Percentiles rank a stretch among this genome's conserved stretches.
Evolutionary conservation across 805 yeast species (phyloP).

Genomic region (Myxozyma kluyveri): DNA sequence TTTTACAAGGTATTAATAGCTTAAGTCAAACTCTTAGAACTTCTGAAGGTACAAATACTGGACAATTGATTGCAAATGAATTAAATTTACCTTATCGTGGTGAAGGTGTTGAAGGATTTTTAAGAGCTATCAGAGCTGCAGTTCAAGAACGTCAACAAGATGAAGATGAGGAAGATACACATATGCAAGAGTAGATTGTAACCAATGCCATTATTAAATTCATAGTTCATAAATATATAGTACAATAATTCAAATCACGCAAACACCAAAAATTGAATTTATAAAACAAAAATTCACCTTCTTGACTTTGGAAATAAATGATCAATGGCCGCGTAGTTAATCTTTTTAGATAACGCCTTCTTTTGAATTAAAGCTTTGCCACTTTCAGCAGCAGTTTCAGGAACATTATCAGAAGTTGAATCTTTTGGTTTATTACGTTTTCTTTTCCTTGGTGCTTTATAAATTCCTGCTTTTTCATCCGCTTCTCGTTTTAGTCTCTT

Average conservation of each 20-base stretch:
- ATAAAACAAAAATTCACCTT: not conserved
- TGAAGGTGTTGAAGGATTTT: constrained; percentile 54
- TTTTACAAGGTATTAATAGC: constrained; percentile 44
- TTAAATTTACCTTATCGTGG: constrained; percentile 52
- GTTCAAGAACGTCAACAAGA: constrained; percentile 4
- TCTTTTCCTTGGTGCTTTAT: constrained; percentile 48
- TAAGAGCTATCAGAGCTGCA: constrained; percentile 43
- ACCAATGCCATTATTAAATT: not conserved
- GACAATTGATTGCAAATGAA: constrained; percentile 49
- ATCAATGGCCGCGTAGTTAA: constrained; percentile 80
- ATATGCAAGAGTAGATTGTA: not conserved
- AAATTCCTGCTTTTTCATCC: constrained; percentile 76
- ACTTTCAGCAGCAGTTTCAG: constrained; percentile 67
- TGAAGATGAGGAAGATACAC: not conserved
- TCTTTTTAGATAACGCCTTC: constrained; percentile 79
- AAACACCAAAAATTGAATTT: not conserved
- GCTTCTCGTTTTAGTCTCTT: constrained; percentile 82
- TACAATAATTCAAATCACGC: not conserved
- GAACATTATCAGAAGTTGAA: constrained; percentile 40
- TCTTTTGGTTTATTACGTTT: constrained; percentile 37
- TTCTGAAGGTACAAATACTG: constrained; percentile 44
- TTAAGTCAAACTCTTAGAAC: constrained; percentile 44
- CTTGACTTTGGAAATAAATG: constrained; percentile 33
- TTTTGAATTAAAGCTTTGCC: constrained; percentile 74
- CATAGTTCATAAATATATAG: not conserved